Evolutionary conservation across 257 asterid genomes (phyloP), one percentile per base, ranked within the genome.

Genomic region (Solanum raphanifolium): DNA sequence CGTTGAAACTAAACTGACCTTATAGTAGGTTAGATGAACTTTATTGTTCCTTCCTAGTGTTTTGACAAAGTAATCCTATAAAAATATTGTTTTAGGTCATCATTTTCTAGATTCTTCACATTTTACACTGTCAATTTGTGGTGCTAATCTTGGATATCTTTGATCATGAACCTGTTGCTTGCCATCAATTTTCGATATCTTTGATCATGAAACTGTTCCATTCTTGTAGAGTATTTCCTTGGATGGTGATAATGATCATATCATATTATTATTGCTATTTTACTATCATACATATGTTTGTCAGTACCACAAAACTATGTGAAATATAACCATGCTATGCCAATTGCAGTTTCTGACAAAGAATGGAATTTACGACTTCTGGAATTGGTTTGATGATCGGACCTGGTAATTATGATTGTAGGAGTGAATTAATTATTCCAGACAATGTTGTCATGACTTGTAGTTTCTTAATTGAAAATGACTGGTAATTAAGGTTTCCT

Each of bases 321-420:
- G 43, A 82, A 48, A 86, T 65, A 81, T 93, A 90, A 93, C 92
- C 87, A 32, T 75, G 43, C 86, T 88, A 87, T 93, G 31, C 89
- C 90, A 89, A 87, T 90, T 94, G 94, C 99, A 97, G 99, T 96
- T 68, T 94, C 97, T 97, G 71, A 88, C 89, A 32, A 97, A 97
- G 92, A 93, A 90, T 93, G 99, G 99, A 88, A 98, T 97, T 48
- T 97, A 97, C 89, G 99, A 97, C 95, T 97, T 97, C 89, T 97
- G 99, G 99, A 97, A 97, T 83, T 97, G 99, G 99, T 97, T 97
- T 93, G 99, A 97, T 83, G 99, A 97, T 91, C 98, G 99, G 35
- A 97, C 99, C 88, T 97, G 99, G 99, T 97, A 96, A 93, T 75
- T 71, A 25, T 86, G 90, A 66, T n/a, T 86, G 25, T 20, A 60